Evolutionary conservation across 306 rosid genomes (phyloP).

Genomic region (Pterocarpus macrocarpus): DNA sequence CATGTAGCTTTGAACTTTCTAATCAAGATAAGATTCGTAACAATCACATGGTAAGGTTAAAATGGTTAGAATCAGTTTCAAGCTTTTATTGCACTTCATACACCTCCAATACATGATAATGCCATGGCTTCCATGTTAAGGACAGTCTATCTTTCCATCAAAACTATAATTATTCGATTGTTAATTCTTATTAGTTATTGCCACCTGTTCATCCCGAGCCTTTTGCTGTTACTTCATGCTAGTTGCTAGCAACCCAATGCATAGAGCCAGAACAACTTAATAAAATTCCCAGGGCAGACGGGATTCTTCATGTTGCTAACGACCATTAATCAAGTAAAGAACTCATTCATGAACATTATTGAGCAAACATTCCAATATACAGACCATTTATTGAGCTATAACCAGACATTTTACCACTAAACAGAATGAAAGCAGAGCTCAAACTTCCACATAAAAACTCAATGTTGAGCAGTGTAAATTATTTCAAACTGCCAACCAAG

Average conservation of each 20-base stretch:
- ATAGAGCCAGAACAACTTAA: neutral
- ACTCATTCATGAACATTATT: too few relatives aligned
- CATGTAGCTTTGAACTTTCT: constrained; percentile 11
- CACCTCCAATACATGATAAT: neutral
- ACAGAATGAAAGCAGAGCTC: constrained; percentile 4
- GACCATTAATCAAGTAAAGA: too few relatives aligned
- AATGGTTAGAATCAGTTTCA: constrained; percentile 18
- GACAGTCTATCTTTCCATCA: neutral
- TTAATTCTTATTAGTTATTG: neutral
- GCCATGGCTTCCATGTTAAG: neutral
- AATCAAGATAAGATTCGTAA: neutral
- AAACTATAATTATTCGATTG: neutral
- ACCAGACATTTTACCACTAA: neutral
- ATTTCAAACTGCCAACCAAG: constrained; percentile 16
- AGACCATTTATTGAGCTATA: too few relatives aligned
- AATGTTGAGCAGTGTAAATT: neutral
- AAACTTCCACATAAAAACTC: neutral
- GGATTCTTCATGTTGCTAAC: neutral
- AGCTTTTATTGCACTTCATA: neutral
- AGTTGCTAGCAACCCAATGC: too few relatives aligned
- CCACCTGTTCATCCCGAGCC: neutral
- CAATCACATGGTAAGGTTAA: neutral
- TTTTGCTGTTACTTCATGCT: neutral
- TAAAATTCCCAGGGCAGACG: neutral
- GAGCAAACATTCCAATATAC: too few relatives aligned